Evolutionary conservation across 495 filamentous ascomycete genomes (phyloP).

Genomic region (Symbiotaphrina buchneri): DNA sequence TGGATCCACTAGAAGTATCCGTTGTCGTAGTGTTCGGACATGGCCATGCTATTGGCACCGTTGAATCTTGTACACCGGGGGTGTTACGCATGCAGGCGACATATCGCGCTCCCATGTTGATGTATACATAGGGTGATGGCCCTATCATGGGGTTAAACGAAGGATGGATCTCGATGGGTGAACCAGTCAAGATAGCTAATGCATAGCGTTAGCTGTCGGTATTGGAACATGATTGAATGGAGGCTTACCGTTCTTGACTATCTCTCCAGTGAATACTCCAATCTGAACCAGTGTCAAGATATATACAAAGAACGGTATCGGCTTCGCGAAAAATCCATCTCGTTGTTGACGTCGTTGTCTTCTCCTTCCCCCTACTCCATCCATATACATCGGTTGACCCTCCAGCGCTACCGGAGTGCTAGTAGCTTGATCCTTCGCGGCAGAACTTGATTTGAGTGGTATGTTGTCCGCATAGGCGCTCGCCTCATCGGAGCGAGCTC

Average conservation of each 20-base stretch:
- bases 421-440: too few species aligned
- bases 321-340: conserved; percentile 35
- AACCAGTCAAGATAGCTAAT: conserved; percentile 34
- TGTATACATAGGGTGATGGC: conserved; percentile 68
- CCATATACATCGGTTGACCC: conserved; percentile 22
- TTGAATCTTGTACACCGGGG: conserved; percentile 34
- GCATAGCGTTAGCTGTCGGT: not conserved
- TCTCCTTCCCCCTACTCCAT: conserved; percentile 14
- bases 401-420: conserved; percentile 10
- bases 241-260: conserved; percentile 54
- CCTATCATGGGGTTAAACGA: conserved; percentile 93
- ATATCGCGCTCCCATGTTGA: conserved; percentile 91
- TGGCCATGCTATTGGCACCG: conserved; percentile 30
- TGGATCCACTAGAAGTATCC: conserved; percentile 16
- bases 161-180: conserved; percentile 69
- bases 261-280: conserved; percentile 72
- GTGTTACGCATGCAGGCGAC: conserved; percentile 86
- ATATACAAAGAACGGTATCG: conserved; percentile 68
- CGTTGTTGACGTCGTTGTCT: conserved; percentile 21
- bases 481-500: not conserved
- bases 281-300: conserved; percentile 56
- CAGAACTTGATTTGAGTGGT: conserved; percentile 42
- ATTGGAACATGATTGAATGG: conserved; percentile 2
- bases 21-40: conserved; percentile 55
- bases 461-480: conserved; percentile 36